Evolutionary conservation across 345 rosid genomes (phyloP).

Genomic region (Orychophragmus violaceus): DNA sequence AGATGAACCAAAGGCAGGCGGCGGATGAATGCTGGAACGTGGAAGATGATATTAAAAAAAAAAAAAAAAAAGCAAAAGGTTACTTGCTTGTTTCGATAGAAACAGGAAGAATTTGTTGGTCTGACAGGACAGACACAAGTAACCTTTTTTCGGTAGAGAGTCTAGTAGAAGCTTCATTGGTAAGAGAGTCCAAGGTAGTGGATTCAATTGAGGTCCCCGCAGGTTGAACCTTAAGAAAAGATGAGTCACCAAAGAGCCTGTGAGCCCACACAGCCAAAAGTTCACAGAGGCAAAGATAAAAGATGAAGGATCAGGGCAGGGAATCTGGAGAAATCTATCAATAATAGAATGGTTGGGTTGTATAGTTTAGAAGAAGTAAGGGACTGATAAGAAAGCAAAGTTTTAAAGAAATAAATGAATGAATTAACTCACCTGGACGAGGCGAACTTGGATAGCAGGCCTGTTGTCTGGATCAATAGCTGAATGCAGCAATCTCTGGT

Average conservation of each 20-base stretch:
- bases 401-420: not conserved
- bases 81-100: not conserved
- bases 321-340: no score
- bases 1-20: slow-evolving; percentile 96
- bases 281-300: slow-evolving; percentile 6
- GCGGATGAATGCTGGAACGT: slow-evolving; percentile 71
- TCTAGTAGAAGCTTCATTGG: slow-evolving; percentile 23
- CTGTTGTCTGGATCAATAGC: slow-evolving; percentile 27
- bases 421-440: slow-evolving; percentile 73
- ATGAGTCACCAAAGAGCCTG: slow-evolving; percentile 26
- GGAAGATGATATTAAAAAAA: not conserved
- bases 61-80: not conserved
- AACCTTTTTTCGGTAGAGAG: slow-evolving; percentile 48
- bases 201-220: slow-evolving; percentile 38
- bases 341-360: no score
- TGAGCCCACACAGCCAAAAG: slow-evolving; percentile 13
- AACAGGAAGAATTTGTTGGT: not conserved
- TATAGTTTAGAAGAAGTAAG: not conserved
- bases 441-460: slow-evolving; percentile 35
- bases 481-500: slow-evolving; percentile 32
- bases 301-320: not conserved
- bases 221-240: slow-evolving; percentile 62
- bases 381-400: not conserved
- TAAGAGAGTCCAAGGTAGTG: slow-evolving; percentile 27
- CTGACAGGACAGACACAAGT: not conserved